phyloP scores from a whole-genome alignment of 148 eudicot species.

The Arctostaphylos glauca region DNA sequence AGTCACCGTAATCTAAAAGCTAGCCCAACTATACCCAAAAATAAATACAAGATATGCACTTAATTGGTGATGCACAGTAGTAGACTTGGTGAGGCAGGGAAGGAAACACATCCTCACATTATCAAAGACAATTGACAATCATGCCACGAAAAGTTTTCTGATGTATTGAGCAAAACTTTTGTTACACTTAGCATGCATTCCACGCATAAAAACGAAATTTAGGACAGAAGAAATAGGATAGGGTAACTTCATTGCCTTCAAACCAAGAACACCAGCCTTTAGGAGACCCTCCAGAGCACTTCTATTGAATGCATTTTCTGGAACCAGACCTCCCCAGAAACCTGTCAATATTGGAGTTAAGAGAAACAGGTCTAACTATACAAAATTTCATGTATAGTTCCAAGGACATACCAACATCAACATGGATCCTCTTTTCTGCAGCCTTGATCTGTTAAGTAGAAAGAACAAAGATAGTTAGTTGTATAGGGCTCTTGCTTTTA shows the following conservation, averaged over 20 bases:
- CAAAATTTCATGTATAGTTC: background rate
- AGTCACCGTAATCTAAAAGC: background rate
- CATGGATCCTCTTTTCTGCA: constrained; percentile 66
- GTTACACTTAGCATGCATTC: no score
- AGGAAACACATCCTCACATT: background rate
- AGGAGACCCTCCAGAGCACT: constrained; percentile 69
- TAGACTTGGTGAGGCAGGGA: no score
- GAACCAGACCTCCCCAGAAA: constrained; percentile 99
- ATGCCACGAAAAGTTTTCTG: background rate
- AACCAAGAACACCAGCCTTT: constrained; percentile 87
- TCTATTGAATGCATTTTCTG: constrained; percentile 86
- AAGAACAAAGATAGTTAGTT: background rate
- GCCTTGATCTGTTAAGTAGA: constrained; percentile 64
- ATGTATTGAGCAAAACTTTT: background rate
- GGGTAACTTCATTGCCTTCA: constrained; percentile 54
- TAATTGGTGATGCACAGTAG: no score
- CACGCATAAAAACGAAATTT: background rate
- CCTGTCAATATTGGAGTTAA: constrained; percentile 42
- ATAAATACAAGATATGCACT: no score
- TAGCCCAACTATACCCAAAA: no score
- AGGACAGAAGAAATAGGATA: background rate
- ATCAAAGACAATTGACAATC: background rate
- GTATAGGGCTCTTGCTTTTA: background rate
- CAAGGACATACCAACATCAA: constrained; percentile 81
- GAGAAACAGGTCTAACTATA: background rate